A percentile compares a stretch with the other conserved stretches of the same genome.
Conservation (phyloP, 495 filamentous ascomycete genomes). For the Cenococcum geophilum region DNA sequence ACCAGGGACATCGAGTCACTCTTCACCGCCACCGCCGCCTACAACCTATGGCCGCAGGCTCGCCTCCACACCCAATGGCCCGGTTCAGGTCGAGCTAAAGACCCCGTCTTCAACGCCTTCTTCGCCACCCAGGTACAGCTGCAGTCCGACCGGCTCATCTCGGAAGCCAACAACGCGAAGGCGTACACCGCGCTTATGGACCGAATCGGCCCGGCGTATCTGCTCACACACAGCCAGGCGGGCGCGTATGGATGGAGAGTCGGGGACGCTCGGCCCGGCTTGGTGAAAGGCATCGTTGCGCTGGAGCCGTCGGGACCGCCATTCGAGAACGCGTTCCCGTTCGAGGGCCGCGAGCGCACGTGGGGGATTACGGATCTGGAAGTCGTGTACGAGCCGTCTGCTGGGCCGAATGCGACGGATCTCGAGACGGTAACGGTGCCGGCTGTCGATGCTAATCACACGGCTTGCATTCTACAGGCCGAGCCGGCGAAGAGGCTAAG, state of each 20-base stretch:
- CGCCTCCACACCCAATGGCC: constrained; percentile 48
- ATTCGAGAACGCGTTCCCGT: constrained; percentile 9
- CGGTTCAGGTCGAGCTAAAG: constrained; percentile 42
- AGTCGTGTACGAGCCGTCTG: constrained; percentile 44
- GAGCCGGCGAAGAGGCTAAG: constrained; percentile 46
- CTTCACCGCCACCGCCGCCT: constrained; percentile 40
- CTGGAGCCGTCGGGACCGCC: constrained; percentile 19
- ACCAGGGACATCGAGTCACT: constrained; percentile 38
- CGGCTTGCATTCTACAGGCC: constrained; percentile 44
- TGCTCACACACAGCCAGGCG: constrained; percentile 38
- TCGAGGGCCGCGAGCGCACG: constrained; percentile 6
- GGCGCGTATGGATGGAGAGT: constrained; percentile 35
- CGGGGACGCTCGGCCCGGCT: constrained; percentile 32
- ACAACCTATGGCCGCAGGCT: constrained; percentile 43
- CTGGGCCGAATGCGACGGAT: constrained; percentile 34
- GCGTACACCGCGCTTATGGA: constrained; percentile 36
- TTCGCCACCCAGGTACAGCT: constrained; percentile 36
- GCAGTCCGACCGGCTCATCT: constrained; percentile 18
- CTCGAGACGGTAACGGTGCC: constrained; percentile 33
- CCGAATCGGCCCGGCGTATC: constrained; percentile 31
- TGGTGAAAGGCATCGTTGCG: constrained; percentile 16
- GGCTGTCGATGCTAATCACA: constrained; percentile 24
- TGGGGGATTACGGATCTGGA: constrained; percentile 36
- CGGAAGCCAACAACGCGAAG: constrained; percentile 29
- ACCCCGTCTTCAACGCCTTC: constrained; percentile 45